Conservation (phyloP, 441 rosid genomes). For the Francoa sonchifolia region DNA sequence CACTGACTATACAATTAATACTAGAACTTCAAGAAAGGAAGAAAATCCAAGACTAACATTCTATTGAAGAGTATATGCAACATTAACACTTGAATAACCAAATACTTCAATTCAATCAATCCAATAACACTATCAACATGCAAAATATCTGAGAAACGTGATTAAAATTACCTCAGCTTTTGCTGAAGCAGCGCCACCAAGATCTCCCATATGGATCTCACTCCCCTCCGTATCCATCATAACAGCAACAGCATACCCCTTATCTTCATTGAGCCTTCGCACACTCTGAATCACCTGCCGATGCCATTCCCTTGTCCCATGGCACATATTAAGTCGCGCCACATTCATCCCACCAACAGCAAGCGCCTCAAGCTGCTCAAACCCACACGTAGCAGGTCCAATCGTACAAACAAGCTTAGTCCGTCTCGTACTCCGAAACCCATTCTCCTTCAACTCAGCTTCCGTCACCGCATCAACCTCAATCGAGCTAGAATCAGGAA, state of each 20-base stretch:
- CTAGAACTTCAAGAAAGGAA: too few relatives aligned
- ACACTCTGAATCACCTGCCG: constrained; percentile 61
- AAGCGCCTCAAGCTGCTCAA: constrained; percentile 75
- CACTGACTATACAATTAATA: too few relatives aligned
- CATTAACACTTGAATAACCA: too few relatives aligned
- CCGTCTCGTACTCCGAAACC: constrained; percentile 89
- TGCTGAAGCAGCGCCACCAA: constrained; percentile 72
- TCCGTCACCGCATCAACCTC: constrained; percentile 91
- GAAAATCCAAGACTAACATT: too few relatives aligned
- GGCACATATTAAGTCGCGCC: constrained; percentile 92
- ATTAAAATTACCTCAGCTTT: constrained; percentile 60
- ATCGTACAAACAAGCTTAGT: constrained; percentile 93
- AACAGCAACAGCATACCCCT: constrained; percentile 86
- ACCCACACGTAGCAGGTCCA: constrained; percentile 81
- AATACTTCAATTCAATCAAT: not conserved
- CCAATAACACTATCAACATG: not conserved
- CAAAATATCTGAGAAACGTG: not conserved
- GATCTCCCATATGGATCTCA: constrained; percentile 97
- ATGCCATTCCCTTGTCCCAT: constrained; percentile 91
- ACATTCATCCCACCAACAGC: constrained; percentile 98
- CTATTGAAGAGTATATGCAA: too few relatives aligned
- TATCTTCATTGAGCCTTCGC: constrained; percentile 74
- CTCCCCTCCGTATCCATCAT: constrained; percentile 99
- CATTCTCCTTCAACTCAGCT: constrained; percentile 92
- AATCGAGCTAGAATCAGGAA: constrained; percentile 37